These are phyloP conservation scores for Exophiala sideris DNA, from an alignment of 2,329 filamentous ascomycete genomes.

Conservation along the genomic window DNA sequence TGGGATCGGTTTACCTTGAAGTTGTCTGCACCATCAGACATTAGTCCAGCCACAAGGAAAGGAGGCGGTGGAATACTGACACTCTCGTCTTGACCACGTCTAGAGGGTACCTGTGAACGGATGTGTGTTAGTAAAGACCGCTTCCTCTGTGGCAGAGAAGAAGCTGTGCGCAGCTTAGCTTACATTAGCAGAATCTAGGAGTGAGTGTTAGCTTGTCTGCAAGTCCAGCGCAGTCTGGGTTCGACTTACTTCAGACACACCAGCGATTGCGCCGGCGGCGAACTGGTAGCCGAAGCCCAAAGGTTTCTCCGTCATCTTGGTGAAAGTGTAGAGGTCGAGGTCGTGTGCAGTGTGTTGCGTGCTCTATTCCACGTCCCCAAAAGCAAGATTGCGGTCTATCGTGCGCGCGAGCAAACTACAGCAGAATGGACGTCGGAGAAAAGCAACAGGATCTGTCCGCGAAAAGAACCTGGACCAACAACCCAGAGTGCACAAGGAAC, in stretches of 20 bases:
- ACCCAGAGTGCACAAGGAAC: too few species aligned
- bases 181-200: slow-evolving; percentile 82
- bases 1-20: slow-evolving; percentile 68
- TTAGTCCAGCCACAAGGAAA: slow-evolving; percentile 2
- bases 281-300: slow-evolving; percentile 95
- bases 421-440: background rate
- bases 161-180: slow-evolving; percentile 14
- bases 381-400: background rate
- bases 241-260: slow-evolving; percentile 87
- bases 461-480: background rate
- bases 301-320: slow-evolving; percentile 56
- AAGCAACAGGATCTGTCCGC: background rate
- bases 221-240: background rate
- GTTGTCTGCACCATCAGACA: slow-evolving; percentile 57
- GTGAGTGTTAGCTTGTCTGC: background rate
- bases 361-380: slow-evolving; percentile 7
- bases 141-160: background rate
- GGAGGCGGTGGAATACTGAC: slow-evolving; percentile 52
- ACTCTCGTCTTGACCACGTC: slow-evolving; percentile 98
- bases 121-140: slow-evolving; percentile 3
- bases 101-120: slow-evolving; percentile 77
- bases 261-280: slow-evolving; percentile 90
- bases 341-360: slow-evolving; percentile 2
- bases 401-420: background rate
- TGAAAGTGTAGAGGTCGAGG: background rate